phyloP scores from a whole-genome alignment of 2,329 filamentous ascomycete genomes.

The Mycosphaerella sp. region DNA sequence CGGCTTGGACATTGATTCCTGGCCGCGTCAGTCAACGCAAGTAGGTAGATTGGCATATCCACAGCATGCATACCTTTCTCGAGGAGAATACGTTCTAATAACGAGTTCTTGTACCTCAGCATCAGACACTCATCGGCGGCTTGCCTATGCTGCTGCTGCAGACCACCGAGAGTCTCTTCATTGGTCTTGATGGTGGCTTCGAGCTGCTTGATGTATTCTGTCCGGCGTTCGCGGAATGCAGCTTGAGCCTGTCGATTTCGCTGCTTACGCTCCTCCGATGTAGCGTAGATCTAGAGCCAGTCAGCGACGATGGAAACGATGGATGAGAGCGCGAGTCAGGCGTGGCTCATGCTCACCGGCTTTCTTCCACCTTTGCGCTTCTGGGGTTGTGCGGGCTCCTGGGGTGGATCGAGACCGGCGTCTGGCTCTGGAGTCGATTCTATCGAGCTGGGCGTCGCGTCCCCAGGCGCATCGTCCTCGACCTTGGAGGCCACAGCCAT shows the following conservation, averaged over 20 bases:
- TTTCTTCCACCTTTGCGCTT: constrained; percentile 98
- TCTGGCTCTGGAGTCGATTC: constrained; percentile 46
- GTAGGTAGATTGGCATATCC: no score
- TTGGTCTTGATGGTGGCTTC: constrained; percentile 96
- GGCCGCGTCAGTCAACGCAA: constrained; percentile 16
- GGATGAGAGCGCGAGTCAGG: constrained; percentile 13
- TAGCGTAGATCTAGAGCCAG: constrained; percentile 80
- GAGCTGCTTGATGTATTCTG: constrained; percentile 98
- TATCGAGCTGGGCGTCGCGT: constrained; percentile 43
- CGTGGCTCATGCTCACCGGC: constrained; percentile 60
- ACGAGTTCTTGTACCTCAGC: constrained; percentile 96
- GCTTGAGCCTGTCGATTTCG: constrained; percentile 95
- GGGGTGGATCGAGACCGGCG: constrained; percentile 37
- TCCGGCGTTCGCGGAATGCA: constrained; percentile 90
- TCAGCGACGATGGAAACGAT: constrained; percentile 7
- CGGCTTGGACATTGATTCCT: constrained; percentile 97
- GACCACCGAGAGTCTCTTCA: constrained; percentile 84
- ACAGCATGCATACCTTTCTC: constrained; percentile 68
- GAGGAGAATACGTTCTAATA: constrained; percentile 87
- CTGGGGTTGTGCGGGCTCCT: constrained; percentile 50
- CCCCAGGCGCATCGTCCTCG: constrained; percentile 39
- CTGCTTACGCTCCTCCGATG: constrained; percentile 96
- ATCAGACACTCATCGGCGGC: constrained; percentile 96
- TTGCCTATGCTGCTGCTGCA: constrained; percentile 89
- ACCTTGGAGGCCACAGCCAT: constrained; percentile 44